Percentiles rank a stretch among this genome's conserved stretches.
Evolutionary conservation across 305 asterid genomes (phyloP).

Genomic region (Nicotiana rustica): DNA sequence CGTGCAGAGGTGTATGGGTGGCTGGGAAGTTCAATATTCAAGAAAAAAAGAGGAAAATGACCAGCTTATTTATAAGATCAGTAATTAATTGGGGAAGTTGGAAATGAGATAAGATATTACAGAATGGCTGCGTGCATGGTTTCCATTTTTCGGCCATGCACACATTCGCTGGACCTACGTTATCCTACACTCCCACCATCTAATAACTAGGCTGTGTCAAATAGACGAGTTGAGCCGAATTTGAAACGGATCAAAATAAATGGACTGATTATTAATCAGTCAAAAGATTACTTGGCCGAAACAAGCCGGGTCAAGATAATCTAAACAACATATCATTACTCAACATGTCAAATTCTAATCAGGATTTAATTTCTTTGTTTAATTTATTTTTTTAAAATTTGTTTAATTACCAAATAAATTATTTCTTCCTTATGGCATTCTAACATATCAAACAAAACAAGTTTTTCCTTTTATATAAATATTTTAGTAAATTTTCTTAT

Average conservation of each 20-base stretch:
- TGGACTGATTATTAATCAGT: background rate
- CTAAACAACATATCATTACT: background rate
- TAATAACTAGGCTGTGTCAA: background rate
- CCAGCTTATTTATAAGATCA: constrained; percentile 6
- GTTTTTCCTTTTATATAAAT: background rate
- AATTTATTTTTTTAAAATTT: background rate
- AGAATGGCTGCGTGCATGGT: constrained; percentile 7
- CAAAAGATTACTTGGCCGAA: background rate
- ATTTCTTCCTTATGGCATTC: background rate
- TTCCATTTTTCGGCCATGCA: constrained; percentile 14
- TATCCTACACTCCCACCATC: constrained; percentile 14
- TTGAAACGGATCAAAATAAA: too few species aligned
- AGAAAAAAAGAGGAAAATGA: background rate
- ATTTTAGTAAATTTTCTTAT: background rate
- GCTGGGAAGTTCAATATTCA: constrained; percentile 2
- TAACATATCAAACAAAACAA: too few species aligned
- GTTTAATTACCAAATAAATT: background rate
- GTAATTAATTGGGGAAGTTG: constrained; percentile 21
- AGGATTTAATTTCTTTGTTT: too few species aligned
- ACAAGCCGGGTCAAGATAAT: background rate
- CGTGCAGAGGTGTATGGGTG: background rate
- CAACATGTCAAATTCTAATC: background rate
- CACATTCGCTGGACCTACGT: constrained; percentile 5
- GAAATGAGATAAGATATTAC: background rate
- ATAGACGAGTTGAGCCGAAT: background rate